phyloP scores from a whole-genome alignment of 1,139 yeast genomes.

The Yamadazyma aaseri region DNA sequence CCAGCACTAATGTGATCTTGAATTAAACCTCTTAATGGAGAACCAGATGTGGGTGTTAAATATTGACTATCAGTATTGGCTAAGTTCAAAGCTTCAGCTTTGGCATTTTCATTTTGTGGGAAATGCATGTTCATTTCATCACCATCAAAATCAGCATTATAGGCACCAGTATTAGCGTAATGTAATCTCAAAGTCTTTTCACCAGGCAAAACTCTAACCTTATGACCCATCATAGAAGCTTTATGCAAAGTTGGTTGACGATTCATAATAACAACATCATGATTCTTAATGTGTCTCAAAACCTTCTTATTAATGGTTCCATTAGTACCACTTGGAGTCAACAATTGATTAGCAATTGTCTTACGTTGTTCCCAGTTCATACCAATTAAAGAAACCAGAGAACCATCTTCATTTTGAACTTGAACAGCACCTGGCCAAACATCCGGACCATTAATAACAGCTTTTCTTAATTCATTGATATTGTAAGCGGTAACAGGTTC shows the following conservation, averaged over 20 bases:
- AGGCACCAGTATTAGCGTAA: slow-evolving; percentile 98
- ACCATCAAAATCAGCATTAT: slow-evolving; percentile 99
- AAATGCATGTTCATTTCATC: slow-evolving; percentile 99
- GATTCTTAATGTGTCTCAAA: slow-evolving; percentile 87
- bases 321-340: slow-evolving; percentile 69
- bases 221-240: slow-evolving; percentile 99
- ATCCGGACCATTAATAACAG: slow-evolving; percentile 96
- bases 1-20: slow-evolving; percentile 99
- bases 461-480: slow-evolving; percentile 85
- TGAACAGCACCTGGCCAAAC: slow-evolving; percentile 99
- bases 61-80: slow-evolving; percentile 98
- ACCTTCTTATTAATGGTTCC: slow-evolving; percentile 79
- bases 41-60: slow-evolving; percentile 96
- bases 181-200: slow-evolving; percentile 96
- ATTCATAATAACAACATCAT: slow-evolving; percentile 96
- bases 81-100: slow-evolving; percentile 91
- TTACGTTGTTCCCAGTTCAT: slow-evolving; percentile 94
- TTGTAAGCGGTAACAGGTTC: slow-evolving; percentile 98
- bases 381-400: slow-evolving; percentile 74
- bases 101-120: slow-evolving; percentile 97
- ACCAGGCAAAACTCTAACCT: slow-evolving; percentile 93
- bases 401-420: slow-evolving; percentile 96
- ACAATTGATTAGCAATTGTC: slow-evolving; percentile 91
- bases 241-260: slow-evolving; percentile 99
- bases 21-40: slow-evolving; percentile 97